phyloP scores from a whole-genome alignment of 148 eudicot species.

The Chenopodium formosanum region DNA sequence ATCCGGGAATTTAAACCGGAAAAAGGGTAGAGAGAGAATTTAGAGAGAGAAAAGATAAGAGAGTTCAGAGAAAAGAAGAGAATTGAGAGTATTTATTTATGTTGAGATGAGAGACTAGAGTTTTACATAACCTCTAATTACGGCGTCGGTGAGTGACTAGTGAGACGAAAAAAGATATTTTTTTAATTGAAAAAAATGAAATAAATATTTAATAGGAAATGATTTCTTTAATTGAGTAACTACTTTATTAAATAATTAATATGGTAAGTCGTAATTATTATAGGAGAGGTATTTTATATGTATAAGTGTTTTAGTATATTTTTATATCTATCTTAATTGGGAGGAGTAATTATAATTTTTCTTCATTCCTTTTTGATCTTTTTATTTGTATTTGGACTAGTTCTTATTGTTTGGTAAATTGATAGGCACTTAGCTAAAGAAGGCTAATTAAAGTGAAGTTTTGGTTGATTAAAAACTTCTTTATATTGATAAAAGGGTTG shows the following conservation, averaged over 20 bases:
- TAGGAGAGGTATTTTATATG: too few relatives aligned
- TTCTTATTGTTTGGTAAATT: too few relatives aligned
- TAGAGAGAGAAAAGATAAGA: background rate
- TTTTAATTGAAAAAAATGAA: background rate
- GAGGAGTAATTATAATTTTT: too few relatives aligned
- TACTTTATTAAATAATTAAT: background rate
- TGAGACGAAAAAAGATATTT: background rate
- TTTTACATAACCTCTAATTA: conserved; percentile 20
- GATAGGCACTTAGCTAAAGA: too few relatives aligned
- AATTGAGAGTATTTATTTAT: conserved; percentile 15
- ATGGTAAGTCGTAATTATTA: background rate
- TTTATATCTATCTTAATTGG: too few relatives aligned
- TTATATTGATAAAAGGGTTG: background rate
- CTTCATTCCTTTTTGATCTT: too few relatives aligned
- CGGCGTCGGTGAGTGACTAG: conserved; percentile 38
- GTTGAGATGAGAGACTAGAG: background rate
- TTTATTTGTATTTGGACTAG: too few relatives aligned
- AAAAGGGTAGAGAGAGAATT: conserved; percentile 18
- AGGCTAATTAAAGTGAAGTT: too few relatives aligned
- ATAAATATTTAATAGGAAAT: background rate
- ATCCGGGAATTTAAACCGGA: conserved; percentile 31
- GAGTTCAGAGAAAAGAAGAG: background rate
- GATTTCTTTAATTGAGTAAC: background rate
- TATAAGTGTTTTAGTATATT: background rate
- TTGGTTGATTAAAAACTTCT: background rate